Evolutionary conservation across 345 rosid genomes (phyloP), one percentile per base, ranked within the genome.

Genomic region (Eucalyptus coolabah): DNA sequence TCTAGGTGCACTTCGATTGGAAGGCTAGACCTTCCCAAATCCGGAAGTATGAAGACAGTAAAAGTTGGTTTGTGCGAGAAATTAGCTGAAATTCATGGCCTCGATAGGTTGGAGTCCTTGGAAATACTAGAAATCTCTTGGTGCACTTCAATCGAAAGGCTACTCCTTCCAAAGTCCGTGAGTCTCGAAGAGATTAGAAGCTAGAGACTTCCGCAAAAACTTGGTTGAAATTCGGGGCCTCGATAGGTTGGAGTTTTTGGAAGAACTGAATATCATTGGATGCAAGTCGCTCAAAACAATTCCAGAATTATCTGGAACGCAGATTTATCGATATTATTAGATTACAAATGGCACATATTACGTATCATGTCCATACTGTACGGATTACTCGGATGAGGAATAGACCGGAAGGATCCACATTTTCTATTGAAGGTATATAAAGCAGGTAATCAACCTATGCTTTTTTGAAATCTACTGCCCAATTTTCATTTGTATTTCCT

Each of bases 11-110:
- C 5, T 47, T 47, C 14, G 0, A 12, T 47, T 12, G 14, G 2
- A 47, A 47, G 2, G 50, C 50, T 47, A 47, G 14, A 11, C 14
- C 50, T 47, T 47, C 50, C 50, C 12, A 47, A 47, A 47, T 47
- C 4, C 1, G 4, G 50, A 12, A 49, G 5, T 4, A 4, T 49
- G 2, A 12, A 12, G 50, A 49, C 0, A 49, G 0, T 49, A 12
- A 1, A 1, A 12, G 15, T 1, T 49, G 0, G 4, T 12, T 0
- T 0, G 1, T 49, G 50, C 5, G 0, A 12, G 14, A 49, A 49
- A 12, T 49, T 12, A 12, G 50, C 5, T 12, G 15, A 49, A 49
- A 49, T 49, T 49, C 14, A 49, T 0, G 15, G 50, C 50, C 5
- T 49, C 2, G 14, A 12, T 1, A 49, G 50, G 14, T 49, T 49